phyloP scores from a whole-genome alignment of 1,284 basidiomycete species.

The Termitomyces sp. region DNA sequence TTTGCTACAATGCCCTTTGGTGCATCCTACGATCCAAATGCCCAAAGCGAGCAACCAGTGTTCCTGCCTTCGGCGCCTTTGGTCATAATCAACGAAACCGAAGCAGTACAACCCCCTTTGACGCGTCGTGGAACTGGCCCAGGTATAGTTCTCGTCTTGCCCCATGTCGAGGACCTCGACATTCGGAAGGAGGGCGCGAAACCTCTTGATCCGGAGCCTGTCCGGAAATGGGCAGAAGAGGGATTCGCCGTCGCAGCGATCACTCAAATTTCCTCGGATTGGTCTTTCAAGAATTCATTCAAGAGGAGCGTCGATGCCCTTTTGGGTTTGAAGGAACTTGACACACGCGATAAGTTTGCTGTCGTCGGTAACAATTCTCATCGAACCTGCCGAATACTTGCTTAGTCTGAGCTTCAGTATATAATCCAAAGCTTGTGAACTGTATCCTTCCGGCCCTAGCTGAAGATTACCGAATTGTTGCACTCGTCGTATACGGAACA shows the following conservation, averaged over 20 bases:
- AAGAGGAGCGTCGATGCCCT: constrained; percentile 28
- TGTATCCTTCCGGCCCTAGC: constrained; percentile 22
- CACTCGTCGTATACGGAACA: constrained; percentile 32
- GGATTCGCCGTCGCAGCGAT: constrained; percentile 42
- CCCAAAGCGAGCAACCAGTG: constrained; percentile 32
- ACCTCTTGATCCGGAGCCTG: constrained; percentile 40
- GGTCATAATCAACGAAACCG: constrained; percentile 23
- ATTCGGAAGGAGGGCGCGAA: constrained; percentile 18
- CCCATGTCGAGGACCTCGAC: constrained; percentile 22
- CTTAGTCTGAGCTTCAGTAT: constrained; percentile 25
- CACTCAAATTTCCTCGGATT: constrained; percentile 17
- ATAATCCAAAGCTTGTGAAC: constrained; percentile 27
- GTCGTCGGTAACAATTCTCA: constrained; percentile 29
- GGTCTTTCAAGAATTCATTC: constrained; percentile 23
- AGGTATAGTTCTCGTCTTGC: constrained; percentile 38
- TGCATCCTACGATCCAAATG: constrained; percentile 32
- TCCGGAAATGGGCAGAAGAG: constrained; percentile 46
- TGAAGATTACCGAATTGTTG: constrained; percentile 27
- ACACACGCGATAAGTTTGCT: constrained; percentile 36
- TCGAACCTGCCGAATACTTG: not conserved
- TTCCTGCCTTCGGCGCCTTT: constrained; percentile 34
- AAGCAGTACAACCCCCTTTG: constrained; percentile 37
- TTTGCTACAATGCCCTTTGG: constrained; percentile 1
- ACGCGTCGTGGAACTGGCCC: constrained; percentile 41
- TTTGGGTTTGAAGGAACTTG: constrained; percentile 29